phyloP scores from a whole-genome alignment of 306 rosid species.

The Lablab purpureus region DNA sequence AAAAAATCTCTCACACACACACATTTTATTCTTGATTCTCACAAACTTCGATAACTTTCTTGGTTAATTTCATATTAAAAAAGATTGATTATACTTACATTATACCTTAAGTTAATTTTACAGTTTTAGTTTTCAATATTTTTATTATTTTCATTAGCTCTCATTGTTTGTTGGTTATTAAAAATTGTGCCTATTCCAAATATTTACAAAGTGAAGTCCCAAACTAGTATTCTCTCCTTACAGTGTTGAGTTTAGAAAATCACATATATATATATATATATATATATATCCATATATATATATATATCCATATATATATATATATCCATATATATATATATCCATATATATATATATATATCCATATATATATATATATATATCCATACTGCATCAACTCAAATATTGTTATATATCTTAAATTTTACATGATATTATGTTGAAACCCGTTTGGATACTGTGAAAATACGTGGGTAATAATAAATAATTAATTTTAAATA shows the following conservation, averaged over 20 bases:
- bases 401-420: neutral
- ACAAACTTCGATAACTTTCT: neutral
- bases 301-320: too few relatives aligned
- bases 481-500: too few relatives aligned
- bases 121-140: neutral
- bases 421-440: too few relatives aligned
- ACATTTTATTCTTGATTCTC: too few relatives aligned
- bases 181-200: neutral
- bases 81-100: neutral
- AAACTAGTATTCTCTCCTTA: neutral
- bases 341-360: too few relatives aligned
- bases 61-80: neutral
- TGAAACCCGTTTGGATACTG: neutral
- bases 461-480: too few relatives aligned
- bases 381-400: too few relatives aligned
- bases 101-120: neutral
- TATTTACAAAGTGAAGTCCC: neutral
- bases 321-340: too few relatives aligned
- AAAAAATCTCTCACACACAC: neutral
- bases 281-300: too few relatives aligned
- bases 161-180: neutral
- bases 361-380: too few relatives aligned
- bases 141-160: neutral
- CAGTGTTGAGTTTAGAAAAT: too few relatives aligned
- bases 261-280: too few relatives aligned